phyloP scores from a whole-genome alignment of 768 basidiomycete species.

The Dacryopinax spathularia region DNA sequence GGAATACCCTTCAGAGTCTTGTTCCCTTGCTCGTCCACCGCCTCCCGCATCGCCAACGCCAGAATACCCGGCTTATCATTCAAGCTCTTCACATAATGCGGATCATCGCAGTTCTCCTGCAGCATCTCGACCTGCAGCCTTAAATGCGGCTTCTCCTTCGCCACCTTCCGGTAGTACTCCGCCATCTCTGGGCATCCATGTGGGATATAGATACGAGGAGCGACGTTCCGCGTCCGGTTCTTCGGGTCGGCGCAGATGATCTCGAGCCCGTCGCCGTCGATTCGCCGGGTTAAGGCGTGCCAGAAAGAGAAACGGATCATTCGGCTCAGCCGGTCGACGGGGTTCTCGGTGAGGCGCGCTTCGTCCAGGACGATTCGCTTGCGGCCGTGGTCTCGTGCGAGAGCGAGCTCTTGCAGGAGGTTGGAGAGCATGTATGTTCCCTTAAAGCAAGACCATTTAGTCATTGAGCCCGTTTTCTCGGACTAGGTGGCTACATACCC shows the following conservation, averaged over 20 bases:
- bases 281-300: conserved; percentile 91
- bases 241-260: conserved; percentile 97
- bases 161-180: conserved; percentile 86
- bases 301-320: conserved; percentile 99
- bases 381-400: conserved; percentile 85
- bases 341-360: conserved; percentile 92
- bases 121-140: conserved; percentile 85
- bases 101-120: conserved; percentile 75
- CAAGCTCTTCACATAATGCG: conserved; percentile 75
- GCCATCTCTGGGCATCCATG: conserved; percentile 87
- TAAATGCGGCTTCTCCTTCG: conserved; percentile 82
- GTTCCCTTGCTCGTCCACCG: conserved; percentile 62
- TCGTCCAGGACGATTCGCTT: conserved; percentile 98
- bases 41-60: conserved; percentile 88
- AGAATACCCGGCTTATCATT: conserved; percentile 90
- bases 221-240: conserved; percentile 79
- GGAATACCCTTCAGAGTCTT: conserved; percentile 84
- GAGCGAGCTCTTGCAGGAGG: conserved; percentile 92
- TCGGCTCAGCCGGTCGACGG: conserved; percentile 86
- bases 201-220: conserved; percentile 90
- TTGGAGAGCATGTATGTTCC: conserved; percentile 99
- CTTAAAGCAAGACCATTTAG: conserved; percentile 29
- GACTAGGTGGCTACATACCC: conserved; percentile 36
- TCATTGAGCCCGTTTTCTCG: not conserved
- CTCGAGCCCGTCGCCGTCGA: conserved; percentile 93